Evolutionary conservation across 768 basidiomycete genomes (phyloP), one percentile per base, ranked within the genome.

Genomic region (Lentinula boryana): DNA sequence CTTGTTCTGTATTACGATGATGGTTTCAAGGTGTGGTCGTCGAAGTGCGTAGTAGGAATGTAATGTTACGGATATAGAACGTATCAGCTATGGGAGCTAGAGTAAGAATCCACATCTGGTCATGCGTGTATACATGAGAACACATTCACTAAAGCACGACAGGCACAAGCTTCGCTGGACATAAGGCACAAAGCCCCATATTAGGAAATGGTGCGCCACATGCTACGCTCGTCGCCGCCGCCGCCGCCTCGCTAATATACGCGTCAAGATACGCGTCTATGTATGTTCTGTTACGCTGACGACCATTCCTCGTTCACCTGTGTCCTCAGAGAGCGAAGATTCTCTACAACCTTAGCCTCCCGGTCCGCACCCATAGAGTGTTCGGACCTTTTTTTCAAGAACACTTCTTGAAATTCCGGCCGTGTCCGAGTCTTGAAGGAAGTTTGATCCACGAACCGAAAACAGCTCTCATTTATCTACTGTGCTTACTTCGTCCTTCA

Each of bases 51-150:
- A 18, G 21, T 23, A 10, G 21, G 5, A 8, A 48, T 21, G 21
- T 48, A 23, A 10, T 48, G 21, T 43, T 15, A 48, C 46, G 46
- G 46, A 48, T 48, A 48, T 48, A 48, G 46, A 21, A 48, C 46
- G 46, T 48, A 48, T 48, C 46, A 12, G 46, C 46, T 48, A 48
- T 48, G 46, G n/a, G 21, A 48, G 21, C 21, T 27, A 48, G 21
- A 44, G 43, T 44, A 23, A 38, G 36, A 54, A 54, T 54, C 53
- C 33, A 18, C 18, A 31, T 27, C 31, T 27, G 53, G 53, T 54
- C 53, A 54, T 54, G 53, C 12, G 53, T 54, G 53, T 18, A 54
- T 54, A 18, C 53, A 52, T 33, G 33, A 54, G 33, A 54, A 52
- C 35, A 18, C 35, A 52, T 18, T 52, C 35, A 38, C 18, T 21